These are phyloP conservation scores for Plasmodium billcollinsi DNA, from an alignment of 169 alveolate genomes.

Conservation along the genomic window DNA sequence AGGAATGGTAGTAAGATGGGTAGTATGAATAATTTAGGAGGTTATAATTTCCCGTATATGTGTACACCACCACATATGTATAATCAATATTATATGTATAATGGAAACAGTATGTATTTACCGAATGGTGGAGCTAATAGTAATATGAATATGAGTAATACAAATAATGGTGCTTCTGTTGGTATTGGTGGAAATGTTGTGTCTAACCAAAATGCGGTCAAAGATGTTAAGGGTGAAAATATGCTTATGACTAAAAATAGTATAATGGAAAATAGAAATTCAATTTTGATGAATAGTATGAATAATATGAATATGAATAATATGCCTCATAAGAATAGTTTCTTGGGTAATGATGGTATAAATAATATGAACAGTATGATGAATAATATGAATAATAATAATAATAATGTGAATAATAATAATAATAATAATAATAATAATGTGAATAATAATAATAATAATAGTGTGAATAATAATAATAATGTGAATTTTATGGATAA, in stretches of 20 bases:
- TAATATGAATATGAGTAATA: slow-evolving; percentile 6
- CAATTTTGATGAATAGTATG: neutral
- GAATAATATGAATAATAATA: too few relatives aligned
- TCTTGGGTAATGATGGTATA: neutral
- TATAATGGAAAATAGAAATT: neutral
- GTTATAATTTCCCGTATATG: slow-evolving; percentile 46
- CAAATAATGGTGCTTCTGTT: neutral
- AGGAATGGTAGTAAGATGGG: slow-evolving; percentile 1
- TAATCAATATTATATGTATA: slow-evolving; percentile 67
- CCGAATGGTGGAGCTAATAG: neutral
- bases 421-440: slow-evolving; percentile 1
- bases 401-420: neutral
- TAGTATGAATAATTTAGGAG: neutral
- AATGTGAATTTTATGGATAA: neutral
- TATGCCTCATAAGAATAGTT: neutral
- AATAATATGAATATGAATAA: neutral
- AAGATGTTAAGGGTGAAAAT: slow-evolving; percentile 15
- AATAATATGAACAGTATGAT: too few relatives aligned
- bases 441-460: neutral
- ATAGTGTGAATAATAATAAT: neutral
- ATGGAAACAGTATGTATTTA: slow-evolving; percentile 48
- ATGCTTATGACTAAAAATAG: neutral
- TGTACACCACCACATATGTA: slow-evolving; percentile 46
- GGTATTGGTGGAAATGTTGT: neutral
- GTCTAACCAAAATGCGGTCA: neutral